Conservation (phyloP, 2,329 filamentous ascomycete species). For the Alternaria brassicicola region DNA sequence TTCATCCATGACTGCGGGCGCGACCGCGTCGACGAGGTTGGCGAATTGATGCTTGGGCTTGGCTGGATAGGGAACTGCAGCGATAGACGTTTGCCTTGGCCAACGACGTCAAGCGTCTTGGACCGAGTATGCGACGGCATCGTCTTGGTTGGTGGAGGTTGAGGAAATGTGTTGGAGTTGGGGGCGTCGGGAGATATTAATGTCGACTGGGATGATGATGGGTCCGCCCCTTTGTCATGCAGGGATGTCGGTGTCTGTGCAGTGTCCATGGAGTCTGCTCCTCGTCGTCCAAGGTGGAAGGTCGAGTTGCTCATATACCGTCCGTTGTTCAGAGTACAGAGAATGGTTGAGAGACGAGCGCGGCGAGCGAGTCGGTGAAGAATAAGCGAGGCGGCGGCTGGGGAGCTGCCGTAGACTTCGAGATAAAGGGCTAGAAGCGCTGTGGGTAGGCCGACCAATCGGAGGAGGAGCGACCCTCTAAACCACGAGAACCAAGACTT, state of each 20-base stretch:
- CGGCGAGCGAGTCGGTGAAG: constrained; percentile 45
- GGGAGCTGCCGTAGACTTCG: constrained; percentile 39
- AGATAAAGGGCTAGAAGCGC: constrained; percentile 40
- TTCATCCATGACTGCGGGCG: constrained; percentile 50
- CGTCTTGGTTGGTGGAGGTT: constrained; percentile 20
- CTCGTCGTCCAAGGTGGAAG: constrained; percentile 25
- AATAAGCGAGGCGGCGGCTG: constrained; percentile 39
- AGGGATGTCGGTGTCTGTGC: constrained; percentile 39
- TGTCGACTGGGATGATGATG: constrained; percentile 25
- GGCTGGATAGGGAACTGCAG: constrained; percentile 57
- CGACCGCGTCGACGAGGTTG: constrained; percentile 40
- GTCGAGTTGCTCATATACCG: constrained; percentile 30
- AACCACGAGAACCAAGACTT: constrained; percentile 41
- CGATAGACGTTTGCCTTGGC: constrained; percentile 54
- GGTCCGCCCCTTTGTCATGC: constrained; percentile 31
- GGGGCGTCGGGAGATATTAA: constrained; percentile 18
- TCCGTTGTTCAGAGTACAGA: constrained; percentile 30
- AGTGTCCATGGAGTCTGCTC: constrained; percentile 38
- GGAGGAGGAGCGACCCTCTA: constrained; percentile 30
- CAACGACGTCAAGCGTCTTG: constrained; percentile 41
- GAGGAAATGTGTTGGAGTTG: constrained; percentile 19
- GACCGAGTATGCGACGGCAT: constrained; percentile 42
- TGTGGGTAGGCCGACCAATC: constrained; percentile 36
- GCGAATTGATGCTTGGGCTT: constrained; percentile 40
- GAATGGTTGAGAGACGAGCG: constrained; percentile 32